These are phyloP conservation scores for Penicillium sp. DNA, from an alignment of 2,329 filamentous ascomycete species.

Conservation along the genomic window DNA sequence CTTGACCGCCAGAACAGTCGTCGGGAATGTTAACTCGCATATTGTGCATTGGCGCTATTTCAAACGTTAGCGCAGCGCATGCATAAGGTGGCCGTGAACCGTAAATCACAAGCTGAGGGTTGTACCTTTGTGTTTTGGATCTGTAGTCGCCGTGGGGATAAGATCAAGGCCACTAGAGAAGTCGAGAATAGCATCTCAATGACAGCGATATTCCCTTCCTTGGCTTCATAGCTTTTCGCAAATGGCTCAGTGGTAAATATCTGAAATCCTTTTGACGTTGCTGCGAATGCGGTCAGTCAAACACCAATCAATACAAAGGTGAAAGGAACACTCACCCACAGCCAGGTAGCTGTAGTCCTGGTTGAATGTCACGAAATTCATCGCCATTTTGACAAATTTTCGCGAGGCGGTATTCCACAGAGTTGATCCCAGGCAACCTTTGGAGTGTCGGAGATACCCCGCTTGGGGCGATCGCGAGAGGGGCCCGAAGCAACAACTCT, in stretches of 20 bases:
- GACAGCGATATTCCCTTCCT: conserved; percentile 92
- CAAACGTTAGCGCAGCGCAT: not conserved
- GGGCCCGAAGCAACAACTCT: conserved; percentile 18
- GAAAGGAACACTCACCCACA: conserved; percentile 66
- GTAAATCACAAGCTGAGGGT: not conserved
- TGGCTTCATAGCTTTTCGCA: conserved; percentile 89
- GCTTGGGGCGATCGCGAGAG: conserved; percentile 15
- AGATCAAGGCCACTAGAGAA: conserved; percentile 87
- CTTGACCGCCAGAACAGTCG: conserved; percentile 90
- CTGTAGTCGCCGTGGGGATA: conserved; percentile 87
- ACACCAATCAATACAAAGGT: not conserved
- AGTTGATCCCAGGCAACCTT: conserved; percentile 18
- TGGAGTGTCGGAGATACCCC: conserved; percentile 19
- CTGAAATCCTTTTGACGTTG: conserved; percentile 89
- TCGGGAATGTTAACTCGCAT: conserved; percentile 97
- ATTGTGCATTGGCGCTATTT: conserved; percentile 74
- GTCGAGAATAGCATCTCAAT: conserved; percentile 99
- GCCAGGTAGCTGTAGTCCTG: conserved; percentile 97
- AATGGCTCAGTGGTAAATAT: conserved; percentile 98
- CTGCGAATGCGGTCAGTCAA: conserved; percentile 48
- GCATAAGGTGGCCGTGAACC: conserved; percentile 13
- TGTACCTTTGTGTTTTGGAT: conserved; percentile 94
- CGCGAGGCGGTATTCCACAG: conserved; percentile 1
- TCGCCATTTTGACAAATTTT: conserved; percentile 59
- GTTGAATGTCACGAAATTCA: conserved; percentile 99